Evolutionary conservation across 176 grass and related monocot genomes (phyloP).

Genomic region (barley (Hordeum vulgare)): MorexV3_pseudomolecules_assembly NC_058518.1:506551445-506551944

Average conservation of each 20-base stretch:
- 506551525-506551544: slow-evolving; percentile 66
- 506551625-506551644: slow-evolving; percentile 90
- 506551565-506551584: slow-evolving; percentile 75
- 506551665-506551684: not conserved
- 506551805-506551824: slow-evolving; percentile 46
- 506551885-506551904: not conserved
- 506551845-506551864: slow-evolving; percentile 98
- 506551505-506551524: slow-evolving; percentile 51
- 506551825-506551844: slow-evolving; percentile 85
- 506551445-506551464: slow-evolving; percentile 55
- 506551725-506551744: slow-evolving; percentile 82
- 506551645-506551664: slow-evolving; percentile 20
- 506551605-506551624: slow-evolving; percentile 97
- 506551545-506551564: slow-evolving; percentile 74
- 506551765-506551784: slow-evolving; percentile 69
- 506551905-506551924: not conserved
- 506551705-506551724: not conserved
- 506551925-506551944: not conserved
- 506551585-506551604: slow-evolving; percentile 91
- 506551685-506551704: not conserved
- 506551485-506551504: slow-evolving; percentile 84
- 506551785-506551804: slow-evolving; percentile 41
- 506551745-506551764: slow-evolving; percentile 98
- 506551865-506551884: slow-evolving; percentile 31
- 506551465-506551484: slow-evolving; percentile 96